Percentiles rank a stretch among this genome's conserved stretches.
phyloP scores from a whole-genome alignment of 2,329 filamentous ascomycete species.

The Lecanicillium sp. region DNA sequence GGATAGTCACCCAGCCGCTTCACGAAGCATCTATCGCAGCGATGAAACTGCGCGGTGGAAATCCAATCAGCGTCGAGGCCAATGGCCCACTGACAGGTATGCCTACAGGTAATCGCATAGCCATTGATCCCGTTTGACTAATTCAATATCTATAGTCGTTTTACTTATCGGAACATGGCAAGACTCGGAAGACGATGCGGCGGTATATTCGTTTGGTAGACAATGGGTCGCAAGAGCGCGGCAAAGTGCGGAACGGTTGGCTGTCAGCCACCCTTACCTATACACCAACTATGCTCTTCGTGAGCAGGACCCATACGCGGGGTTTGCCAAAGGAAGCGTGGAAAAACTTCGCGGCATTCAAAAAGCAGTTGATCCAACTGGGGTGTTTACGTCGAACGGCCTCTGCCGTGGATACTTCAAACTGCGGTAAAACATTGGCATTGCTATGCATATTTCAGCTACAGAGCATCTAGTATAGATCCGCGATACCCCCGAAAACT shows the following conservation, averaged over 20 bases:
- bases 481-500: too few relatives aligned
- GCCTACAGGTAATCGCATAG: not conserved
- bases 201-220: not conserved
- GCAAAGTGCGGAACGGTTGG: too few relatives aligned
- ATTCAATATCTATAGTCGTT: not conserved
- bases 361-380: not conserved
- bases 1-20: too few relatives aligned
- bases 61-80: too few relatives aligned
- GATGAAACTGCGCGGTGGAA: too few relatives aligned
- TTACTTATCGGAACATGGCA: not conserved
- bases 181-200: not conserved
- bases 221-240: not conserved
- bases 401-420: conserved; percentile 5
- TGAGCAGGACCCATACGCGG: not conserved
- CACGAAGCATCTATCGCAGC: too few relatives aligned
- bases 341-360: not conserved
- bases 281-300: conserved; percentile 1
- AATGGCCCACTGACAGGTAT: too few relatives aligned
- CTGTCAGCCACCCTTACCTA: not conserved
- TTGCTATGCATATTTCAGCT: too few relatives aligned
- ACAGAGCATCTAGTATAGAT: too few relatives aligned
- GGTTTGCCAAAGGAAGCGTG: not conserved
- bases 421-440: conserved; percentile 1
- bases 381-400: conserved; percentile 1
- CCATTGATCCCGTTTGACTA: not conserved